Percentiles rank a stretch among this genome's conserved stretches.
These are phyloP conservation scores for Aphanomyces stellatus DNA, from an alignment of 352 stramenopile species.

Conservation along the genomic window DNA sequence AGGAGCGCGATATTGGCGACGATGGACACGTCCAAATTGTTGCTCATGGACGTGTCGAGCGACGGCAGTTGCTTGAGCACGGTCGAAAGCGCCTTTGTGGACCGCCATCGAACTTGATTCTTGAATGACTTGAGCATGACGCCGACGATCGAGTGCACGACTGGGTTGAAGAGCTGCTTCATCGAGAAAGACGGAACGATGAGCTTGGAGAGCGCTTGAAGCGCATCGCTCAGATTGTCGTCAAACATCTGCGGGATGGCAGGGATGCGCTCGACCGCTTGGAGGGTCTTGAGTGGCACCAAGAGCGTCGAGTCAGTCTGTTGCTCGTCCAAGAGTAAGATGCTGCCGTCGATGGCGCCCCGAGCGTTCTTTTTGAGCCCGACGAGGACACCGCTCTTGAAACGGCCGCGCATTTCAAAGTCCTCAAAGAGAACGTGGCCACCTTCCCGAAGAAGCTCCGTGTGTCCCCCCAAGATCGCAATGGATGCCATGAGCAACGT, in stretches of 20 bases:
- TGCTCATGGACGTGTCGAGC: constrained; percentile 28
- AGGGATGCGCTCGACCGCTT: constrained; percentile 61
- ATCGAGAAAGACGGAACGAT: neutral
- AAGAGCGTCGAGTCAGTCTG: constrained; percentile 6
- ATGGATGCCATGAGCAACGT: constrained; percentile 53
- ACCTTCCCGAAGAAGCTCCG: constrained; percentile 62
- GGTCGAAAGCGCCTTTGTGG: constrained; percentile 58
- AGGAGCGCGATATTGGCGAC: constrained; percentile 47
- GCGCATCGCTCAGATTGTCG: constrained; percentile 19
- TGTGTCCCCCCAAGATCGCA: constrained; percentile 59
- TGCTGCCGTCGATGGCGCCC: constrained; percentile 7
- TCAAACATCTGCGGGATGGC: constrained; percentile 74
- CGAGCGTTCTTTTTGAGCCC: constrained; percentile 26
- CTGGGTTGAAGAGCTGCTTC: neutral
- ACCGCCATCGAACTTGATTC: constrained; percentile 70
- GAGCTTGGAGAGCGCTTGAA: constrained; percentile 17
- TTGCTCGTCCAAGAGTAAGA: neutral
- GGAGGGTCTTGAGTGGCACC: constrained; percentile 44
- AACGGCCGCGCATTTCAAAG: constrained; percentile 26
- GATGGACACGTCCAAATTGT: constrained; percentile 50
- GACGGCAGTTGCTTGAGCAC: constrained; percentile 63
- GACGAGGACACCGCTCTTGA: constrained; percentile 33
- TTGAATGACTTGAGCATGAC: constrained; percentile 57
- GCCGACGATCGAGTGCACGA: constrained; percentile 48
- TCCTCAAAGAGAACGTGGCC: constrained; percentile 44